Conservation (phyloP, 2,329 filamentous ascomycete species). For the Venturia carpophila region DNA sequence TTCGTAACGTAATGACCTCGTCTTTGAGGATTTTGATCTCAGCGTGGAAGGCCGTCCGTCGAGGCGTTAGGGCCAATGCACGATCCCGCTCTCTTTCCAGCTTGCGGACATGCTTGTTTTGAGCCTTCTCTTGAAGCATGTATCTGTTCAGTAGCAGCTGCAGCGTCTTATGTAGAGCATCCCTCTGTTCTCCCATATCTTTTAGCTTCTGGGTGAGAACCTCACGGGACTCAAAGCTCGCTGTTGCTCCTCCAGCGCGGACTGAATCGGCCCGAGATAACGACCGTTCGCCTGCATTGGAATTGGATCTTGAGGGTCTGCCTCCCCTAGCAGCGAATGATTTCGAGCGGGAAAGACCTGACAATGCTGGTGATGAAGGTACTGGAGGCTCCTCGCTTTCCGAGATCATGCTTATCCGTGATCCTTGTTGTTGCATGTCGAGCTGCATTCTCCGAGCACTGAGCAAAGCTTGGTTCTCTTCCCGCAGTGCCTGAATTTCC, state of each 20-base stretch:
- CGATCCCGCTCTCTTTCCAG: constrained; percentile 73
- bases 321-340: constrained; percentile 49
- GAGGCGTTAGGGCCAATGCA: constrained; percentile 60
- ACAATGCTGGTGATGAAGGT: constrained; percentile 25
- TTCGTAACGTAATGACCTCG: constrained; percentile 76
- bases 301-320: constrained; percentile 25
- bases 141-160: constrained; percentile 80
- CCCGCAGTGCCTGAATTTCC: constrained; percentile 64
- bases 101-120: constrained; percentile 68
- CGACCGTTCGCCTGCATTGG: neutral
- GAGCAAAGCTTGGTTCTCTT: constrained; percentile 54
- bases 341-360: constrained; percentile 56
- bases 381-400: constrained; percentile 44
- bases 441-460: constrained; percentile 43
- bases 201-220: constrained; percentile 30
- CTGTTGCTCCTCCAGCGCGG: constrained; percentile 32
- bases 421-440: constrained; percentile 36
- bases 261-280: constrained; percentile 28
- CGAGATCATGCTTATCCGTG: constrained; percentile 52
- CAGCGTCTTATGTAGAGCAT: constrained; percentile 81
- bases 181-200: constrained; percentile 87
- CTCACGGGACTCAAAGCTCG: constrained; percentile 19
- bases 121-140: constrained; percentile 74
- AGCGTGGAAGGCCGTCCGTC: constrained; percentile 70
- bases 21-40: constrained; percentile 73